Evolutionary conservation across 768 basidiomycete species (phyloP), one percentile per base, ranked within the genome.

Genomic region (Scleroderma bovista): DNA sequence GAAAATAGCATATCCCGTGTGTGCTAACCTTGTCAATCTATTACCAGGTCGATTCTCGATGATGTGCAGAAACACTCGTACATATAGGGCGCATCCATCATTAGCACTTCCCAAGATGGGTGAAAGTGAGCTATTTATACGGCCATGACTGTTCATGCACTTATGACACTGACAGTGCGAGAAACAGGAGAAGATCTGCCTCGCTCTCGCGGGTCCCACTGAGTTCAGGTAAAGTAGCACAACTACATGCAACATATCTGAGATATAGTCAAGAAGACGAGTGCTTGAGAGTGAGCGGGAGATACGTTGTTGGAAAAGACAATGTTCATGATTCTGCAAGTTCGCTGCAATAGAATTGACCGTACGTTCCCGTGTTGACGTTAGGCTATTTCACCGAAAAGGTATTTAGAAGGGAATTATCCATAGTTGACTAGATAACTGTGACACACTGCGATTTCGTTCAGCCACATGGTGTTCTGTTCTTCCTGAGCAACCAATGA

Each of bases 311-410:
- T 86, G 20, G 84, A 86, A 65, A 79, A 79, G 57, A 78, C 75
- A 19, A 76, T 86, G 74, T 67, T 89, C 24, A 89, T 90, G 86
- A 88, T 89, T 61, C 88, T 88, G 0, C 88, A 90, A 68, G 87
- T 88, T 61, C 76, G 87, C 69, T 29, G 26, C 4, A 29, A 29
- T 9, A 29, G 26, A 29, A 9, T 29, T 29, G 5, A 9, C 9
- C 26, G 26, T 29, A 29, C 26, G 26, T 29, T 29, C 26, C n/a
- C 26, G 26, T 29, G 26, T 29, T 29, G 26, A 29, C 9, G 9
- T 17, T 46, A 15, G 44, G 3, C 13, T 47, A 88, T 86, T 55
- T 75, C 91, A 3, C 89, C 61, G 83, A 84, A 50, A 92, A 92
- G 63, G 73, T 91, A 13, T 93, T 92, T 57, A 88, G 88, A 63